Base-by-base conservation (phyloP, 495 filamentous ascomycete species). In the Xylaria venustula region DNA sequence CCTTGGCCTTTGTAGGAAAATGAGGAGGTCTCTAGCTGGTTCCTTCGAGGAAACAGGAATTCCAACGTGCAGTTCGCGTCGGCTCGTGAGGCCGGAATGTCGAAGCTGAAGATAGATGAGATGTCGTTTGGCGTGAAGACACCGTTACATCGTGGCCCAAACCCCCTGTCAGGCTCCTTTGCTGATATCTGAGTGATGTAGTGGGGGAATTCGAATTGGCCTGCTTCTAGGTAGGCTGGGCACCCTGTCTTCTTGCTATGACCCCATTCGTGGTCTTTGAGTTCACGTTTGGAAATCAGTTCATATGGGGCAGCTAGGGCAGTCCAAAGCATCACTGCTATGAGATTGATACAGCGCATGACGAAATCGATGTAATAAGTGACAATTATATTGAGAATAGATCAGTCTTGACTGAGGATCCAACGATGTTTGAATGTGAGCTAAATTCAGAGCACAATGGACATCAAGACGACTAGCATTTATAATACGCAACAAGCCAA, bases 21-120 rank as follows among this genome's bases (percentile, higher is more conserved):
- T 0, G 32, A 44, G 0, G 66, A 68, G 28, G 45, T 61, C 26
- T 36, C 48, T 3, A 70, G 58, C 55, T 68, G 63, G 32, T 64
- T 30, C 22, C 46, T 56, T 7, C 49, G 26, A 5, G 68, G 68
- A 49, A 71, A 71, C 22, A 71, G 55, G 56, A 71, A 71, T 42
- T 71, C 65, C 7, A 71, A 54, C 14, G 68, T 68, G 59, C 68
- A 71, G 32, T 68, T 71, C 17, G 63, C 65, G 44, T 68, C 56
- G 44, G 61, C 55, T 15, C 68, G 66, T 7, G 58, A 60, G n/a
- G 32, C 30, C 7, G 68, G 68, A 0, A 71, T 55, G 30, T 68
- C 68, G 48, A 71, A 64, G 17, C 52, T 68, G 63, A 62, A 64
- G 55, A 71, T 44, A 3, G 68, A 57, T 7, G 68, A 71, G 42